Evolutionary conservation across 2,329 filamentous ascomycete genomes (phyloP).

Genomic region (Cladophialophora exuberans): DNA sequence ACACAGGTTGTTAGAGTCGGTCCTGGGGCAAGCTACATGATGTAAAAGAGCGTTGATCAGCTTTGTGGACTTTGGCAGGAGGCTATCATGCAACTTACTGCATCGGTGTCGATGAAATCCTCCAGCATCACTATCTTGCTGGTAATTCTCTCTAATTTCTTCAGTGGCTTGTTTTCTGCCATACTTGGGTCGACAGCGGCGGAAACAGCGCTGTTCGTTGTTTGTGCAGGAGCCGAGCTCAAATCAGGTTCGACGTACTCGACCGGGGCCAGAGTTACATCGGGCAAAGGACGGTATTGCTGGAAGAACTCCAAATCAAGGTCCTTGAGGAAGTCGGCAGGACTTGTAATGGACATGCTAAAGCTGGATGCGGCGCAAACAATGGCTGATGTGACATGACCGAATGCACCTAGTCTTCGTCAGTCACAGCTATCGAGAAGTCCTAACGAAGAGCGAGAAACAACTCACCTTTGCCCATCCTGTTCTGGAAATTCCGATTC

Average conservation of each 20-base stretch:
- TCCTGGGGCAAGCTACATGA: slow-evolving; percentile 40
- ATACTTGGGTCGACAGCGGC: background rate
- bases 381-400: slow-evolving; percentile 50
- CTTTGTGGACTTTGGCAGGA: background rate
- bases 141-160: slow-evolving; percentile 11
- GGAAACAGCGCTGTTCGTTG: background rate
- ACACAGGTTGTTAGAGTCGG: slow-evolving; percentile 66
- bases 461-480: slow-evolving; percentile 47
- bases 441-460: background rate
- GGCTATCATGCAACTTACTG: slow-evolving; percentile 30
- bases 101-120: slow-evolving; percentile 53
- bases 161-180: background rate
- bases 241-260: slow-evolving; percentile 25
- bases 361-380: slow-evolving; percentile 54
- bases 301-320: slow-evolving; percentile 36
- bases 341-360: slow-evolving; percentile 48
- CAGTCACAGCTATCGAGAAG: background rate
- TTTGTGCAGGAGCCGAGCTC: background rate
- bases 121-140: slow-evolving; percentile 46
- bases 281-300: slow-evolving; percentile 12
- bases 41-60: background rate
- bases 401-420: slow-evolving; percentile 43
- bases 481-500: slow-evolving; percentile 53
- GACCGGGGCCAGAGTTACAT: slow-evolving; percentile 7
- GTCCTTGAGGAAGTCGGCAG: slow-evolving; percentile 36